These are phyloP conservation scores for Alternaria sp. DNA, from an alignment of 2,329 filamentous ascomycete genomes.

Conservation along the genomic window DNA sequence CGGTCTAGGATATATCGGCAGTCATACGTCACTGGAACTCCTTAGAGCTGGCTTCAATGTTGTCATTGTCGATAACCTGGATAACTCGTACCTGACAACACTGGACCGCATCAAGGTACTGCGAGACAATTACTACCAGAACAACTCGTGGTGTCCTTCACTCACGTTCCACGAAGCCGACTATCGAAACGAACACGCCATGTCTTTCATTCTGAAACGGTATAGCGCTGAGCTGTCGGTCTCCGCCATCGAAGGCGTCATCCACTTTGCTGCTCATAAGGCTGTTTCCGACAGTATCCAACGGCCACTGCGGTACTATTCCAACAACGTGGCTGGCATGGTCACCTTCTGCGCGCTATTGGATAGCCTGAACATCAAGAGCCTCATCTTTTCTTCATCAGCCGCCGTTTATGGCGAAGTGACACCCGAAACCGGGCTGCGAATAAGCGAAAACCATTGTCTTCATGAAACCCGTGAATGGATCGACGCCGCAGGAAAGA, in stretches of 20 bases:
- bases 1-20: conserved; percentile 63
- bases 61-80: conserved; percentile 52
- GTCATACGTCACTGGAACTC: conserved; percentile 61
- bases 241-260: conserved; percentile 63
- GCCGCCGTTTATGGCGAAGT: conserved; percentile 67
- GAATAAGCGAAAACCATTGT: conserved; percentile 62
- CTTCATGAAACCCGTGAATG: conserved; percentile 48
- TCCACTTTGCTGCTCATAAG: conserved; percentile 72
- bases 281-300: conserved; percentile 67
- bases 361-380: conserved; percentile 65
- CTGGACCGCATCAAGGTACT: conserved; percentile 35
- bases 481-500: not conserved
- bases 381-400: conserved; percentile 70
- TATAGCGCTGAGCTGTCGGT: conserved; percentile 32
- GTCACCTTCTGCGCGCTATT: conserved; percentile 64
- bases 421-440: conserved; percentile 45
- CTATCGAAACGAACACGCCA: conserved; percentile 45
- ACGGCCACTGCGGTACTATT: conserved; percentile 67
- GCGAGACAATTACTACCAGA: conserved; percentile 4
- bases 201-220: conserved; percentile 16
- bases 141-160: conserved; percentile 38
- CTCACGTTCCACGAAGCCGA: conserved; percentile 56
- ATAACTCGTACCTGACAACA: conserved; percentile 51
- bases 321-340: conserved; percentile 69
- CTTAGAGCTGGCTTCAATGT: conserved; percentile 61